Base-by-base conservation (phyloP, 495 filamentous ascomycete species). In the Rhizodiscina lignyota region DNA sequence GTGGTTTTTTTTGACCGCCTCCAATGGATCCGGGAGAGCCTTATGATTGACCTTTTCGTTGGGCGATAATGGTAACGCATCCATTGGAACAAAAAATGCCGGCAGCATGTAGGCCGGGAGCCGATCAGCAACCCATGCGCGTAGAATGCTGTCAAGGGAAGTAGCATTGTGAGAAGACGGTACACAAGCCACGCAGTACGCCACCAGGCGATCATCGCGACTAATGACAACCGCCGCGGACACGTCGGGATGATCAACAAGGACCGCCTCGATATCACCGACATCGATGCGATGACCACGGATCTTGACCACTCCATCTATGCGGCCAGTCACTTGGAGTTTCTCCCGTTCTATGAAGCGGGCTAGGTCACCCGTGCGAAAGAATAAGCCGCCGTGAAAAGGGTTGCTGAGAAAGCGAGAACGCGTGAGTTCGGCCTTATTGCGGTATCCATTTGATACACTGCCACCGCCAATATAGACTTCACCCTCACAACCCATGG, bases 321-420 rank as follows among this genome's bases (percentile, higher is more conserved):
- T 43, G 11, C 68, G 60, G 18, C 66, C 66, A 11, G 68, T 42
- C 34, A 68, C 59, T 27, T 60, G 52, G 10, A 71, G n/a, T 46
- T 4, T 54, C 58, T 2, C 60, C 64, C 38, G 63, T 53, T 44
- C 39, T 21, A 62, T 35, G 42, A 61, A 56, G 12, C 58, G 54
- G 18, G 61, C 66, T 15, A 67, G 40, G 43, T 72, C 68, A 10
- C 67, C 68, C 10, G 67, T 72, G 22, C 62, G 59, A 39, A 69
- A 72, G 5, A 70, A 36, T 10, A 33, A 34, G 12, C 53, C 49
- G 4, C 36, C 31, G 21, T 44, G 44, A 33, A 53, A 45, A 11
- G 51, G 52, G 26, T 56, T 49, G 0, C 37, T 35, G 18, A 66
- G 42, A 38, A 65, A 67, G 10, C 43, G n/a, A n/a, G n/a, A n/a